Evolutionary conservation across 2,329 filamentous ascomycete species (phyloP).

Genomic region (Kalmusia sp.): DNA sequence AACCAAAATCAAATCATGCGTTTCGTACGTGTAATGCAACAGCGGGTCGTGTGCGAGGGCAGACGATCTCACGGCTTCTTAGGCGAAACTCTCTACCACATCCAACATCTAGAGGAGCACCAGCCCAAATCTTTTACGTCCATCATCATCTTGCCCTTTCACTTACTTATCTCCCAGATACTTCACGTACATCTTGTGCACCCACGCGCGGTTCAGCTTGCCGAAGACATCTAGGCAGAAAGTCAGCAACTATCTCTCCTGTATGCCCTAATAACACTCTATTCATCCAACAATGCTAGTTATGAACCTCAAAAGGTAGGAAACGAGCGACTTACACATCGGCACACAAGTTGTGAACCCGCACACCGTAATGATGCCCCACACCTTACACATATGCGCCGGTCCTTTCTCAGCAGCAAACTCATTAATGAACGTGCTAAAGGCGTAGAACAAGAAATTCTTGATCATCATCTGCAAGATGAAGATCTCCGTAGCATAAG

Average conservation of each 20-base stretch:
- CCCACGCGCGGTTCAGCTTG: conserved; percentile 23
- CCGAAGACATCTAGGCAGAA: conserved; percentile 24
- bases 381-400: conserved; percentile 33
- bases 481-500: conserved; percentile 39
- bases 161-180: conserved; percentile 18
- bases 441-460: conserved; percentile 44
- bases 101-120: no score
- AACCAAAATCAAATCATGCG: no score
- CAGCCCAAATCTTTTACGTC: no score
- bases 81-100: no score
- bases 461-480: conserved; percentile 47
- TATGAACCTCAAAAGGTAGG: background rate
- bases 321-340: conserved; percentile 37
- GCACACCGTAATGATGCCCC: conserved; percentile 36
- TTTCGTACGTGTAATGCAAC: no score
- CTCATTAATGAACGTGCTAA: conserved; percentile 42
- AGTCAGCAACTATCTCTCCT: background rate
- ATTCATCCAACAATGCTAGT: background rate
- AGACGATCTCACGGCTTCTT: no score
- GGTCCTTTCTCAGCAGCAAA: conserved; percentile 33
- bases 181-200: conserved; percentile 19
- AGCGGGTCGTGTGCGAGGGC: no score
- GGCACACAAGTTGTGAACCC: conserved; percentile 41
- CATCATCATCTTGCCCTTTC: background rate
- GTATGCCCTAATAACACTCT: background rate